phyloP scores from a whole-genome alignment of 768 basidiomycete species.

The Suillus placidus region DNA sequence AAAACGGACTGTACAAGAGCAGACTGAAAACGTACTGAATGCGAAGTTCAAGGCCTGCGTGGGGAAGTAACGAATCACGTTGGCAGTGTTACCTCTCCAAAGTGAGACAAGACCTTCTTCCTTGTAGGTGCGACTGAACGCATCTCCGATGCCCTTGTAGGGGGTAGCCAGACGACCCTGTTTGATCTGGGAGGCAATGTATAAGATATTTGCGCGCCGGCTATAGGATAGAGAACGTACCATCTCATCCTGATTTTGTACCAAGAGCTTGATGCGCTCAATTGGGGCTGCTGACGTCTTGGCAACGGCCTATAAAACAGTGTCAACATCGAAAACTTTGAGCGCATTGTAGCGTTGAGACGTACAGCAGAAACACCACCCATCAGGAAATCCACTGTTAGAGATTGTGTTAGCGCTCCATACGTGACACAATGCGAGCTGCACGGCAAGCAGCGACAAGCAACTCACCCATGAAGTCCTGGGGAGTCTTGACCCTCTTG shows the following conservation, averaged over 20 bases:
- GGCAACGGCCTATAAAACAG: constrained; percentile 77
- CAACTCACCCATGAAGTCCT: constrained; percentile 80
- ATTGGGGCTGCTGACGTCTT: constrained; percentile 99
- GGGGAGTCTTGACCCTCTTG: constrained; percentile 85
- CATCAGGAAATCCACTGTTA: constrained; percentile 90
- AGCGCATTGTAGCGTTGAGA: constrained; percentile 17
- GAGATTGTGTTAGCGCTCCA: constrained; percentile 36
- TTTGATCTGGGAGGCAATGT: constrained; percentile 74
- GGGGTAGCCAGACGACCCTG: constrained; percentile 95
- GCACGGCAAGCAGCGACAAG: neutral
- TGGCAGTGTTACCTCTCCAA: constrained; percentile 99
- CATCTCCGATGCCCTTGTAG: constrained; percentile 96
- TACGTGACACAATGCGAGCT: constrained; percentile 13
- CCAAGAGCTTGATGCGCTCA: constrained; percentile 98
- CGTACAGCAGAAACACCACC: constrained; percentile 91
- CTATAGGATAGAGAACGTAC: constrained; percentile 39
- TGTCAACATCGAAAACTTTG: constrained; percentile 19
- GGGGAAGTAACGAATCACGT: constrained; percentile 99
- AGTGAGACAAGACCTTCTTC: constrained; percentile 96
- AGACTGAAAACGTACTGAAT: constrained; percentile 74
- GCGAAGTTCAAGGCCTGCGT: constrained; percentile 99
- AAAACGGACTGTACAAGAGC: neutral
- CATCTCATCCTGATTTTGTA: constrained; percentile 99
- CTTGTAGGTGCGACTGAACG: constrained; percentile 87
- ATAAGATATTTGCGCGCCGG: neutral